Percentiles rank a stretch among this genome's conserved stretches.
These are phyloP conservation scores for Phytophthora capsici DNA, from an alignment of 352 stramenopile genomes.

Conservation along the genomic window DNA sequence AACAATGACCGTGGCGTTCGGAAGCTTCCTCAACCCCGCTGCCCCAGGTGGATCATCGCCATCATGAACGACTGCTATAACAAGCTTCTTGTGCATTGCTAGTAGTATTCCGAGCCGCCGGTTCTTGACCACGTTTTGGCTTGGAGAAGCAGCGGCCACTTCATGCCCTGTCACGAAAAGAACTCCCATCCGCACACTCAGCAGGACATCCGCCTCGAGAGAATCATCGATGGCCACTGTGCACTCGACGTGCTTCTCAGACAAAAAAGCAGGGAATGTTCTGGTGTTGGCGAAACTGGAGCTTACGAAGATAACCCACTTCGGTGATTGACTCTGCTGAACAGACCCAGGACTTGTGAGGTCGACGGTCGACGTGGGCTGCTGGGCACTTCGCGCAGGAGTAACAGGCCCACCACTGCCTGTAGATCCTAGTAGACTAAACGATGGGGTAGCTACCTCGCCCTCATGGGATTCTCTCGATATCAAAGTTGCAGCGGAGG, in stretches of 20 bases:
- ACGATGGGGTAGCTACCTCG: conserved; percentile 7
- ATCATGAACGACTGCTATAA: conserved; percentile 46
- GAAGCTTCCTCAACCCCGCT: conserved; percentile 32
- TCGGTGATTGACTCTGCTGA: conserved; percentile 4
- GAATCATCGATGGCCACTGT: conserved; percentile 46
- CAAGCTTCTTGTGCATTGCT: conserved; percentile 61
- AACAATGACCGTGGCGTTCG: conserved; percentile 37
- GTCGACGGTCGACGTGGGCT: conserved; percentile 13
- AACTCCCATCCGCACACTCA: conserved; percentile 49
- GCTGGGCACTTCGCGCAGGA: not conserved
- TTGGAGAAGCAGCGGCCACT: conserved; percentile 21
- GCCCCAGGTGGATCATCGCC: conserved; percentile 20
- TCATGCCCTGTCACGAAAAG: conserved; percentile 27
- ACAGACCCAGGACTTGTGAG: conserved; percentile 13
- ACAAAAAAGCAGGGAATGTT: conserved; percentile 33
- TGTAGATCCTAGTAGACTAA: conserved; percentile 21
- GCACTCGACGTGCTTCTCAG: conserved; percentile 12
- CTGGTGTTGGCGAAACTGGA: conserved; percentile 37
- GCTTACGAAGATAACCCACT: conserved; percentile 41
- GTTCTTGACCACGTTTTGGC: conserved; percentile 34
- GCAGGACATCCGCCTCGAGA: conserved; percentile 54
- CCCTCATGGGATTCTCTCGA: conserved; percentile 9
- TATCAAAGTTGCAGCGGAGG: conserved; percentile 10
- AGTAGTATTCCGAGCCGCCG: conserved; percentile 39
- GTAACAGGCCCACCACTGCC: not conserved